A percentile compares a stretch with the other conserved stretches of the same genome.
phyloP scores from a whole-genome alignment of 2,329 filamentous ascomycete genomes.

The Arthrobotrys musiformis region DNA sequence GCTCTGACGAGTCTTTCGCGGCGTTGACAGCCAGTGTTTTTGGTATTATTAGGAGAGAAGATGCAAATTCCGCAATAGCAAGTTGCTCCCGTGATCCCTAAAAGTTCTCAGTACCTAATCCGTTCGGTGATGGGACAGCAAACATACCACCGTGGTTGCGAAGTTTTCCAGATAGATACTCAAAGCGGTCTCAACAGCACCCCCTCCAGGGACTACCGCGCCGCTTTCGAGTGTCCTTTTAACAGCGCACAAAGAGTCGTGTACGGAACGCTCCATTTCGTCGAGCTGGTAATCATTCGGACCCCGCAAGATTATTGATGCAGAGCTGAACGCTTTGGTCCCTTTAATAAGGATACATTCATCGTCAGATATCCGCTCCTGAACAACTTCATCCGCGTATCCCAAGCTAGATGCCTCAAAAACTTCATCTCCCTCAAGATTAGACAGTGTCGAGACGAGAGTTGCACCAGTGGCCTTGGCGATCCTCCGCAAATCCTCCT shows the following conservation, averaged over 20 bases:
- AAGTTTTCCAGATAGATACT: slow-evolving; percentile 99
- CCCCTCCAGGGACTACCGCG: slow-evolving; percentile 94
- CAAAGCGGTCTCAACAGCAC: slow-evolving; percentile 96
- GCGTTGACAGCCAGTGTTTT: slow-evolving; percentile 98
- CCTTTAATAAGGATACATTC: slow-evolving; percentile 98
- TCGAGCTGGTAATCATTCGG: slow-evolving; percentile 96
- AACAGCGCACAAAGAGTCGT: slow-evolving; percentile 95
- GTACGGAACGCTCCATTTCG: slow-evolving; percentile 98
- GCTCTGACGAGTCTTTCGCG: slow-evolving; percentile 93
- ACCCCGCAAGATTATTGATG: slow-evolving; percentile 94
- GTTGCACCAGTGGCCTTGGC: slow-evolving; percentile 95
- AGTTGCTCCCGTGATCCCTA: slow-evolving; percentile 92
- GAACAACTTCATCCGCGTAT: slow-evolving; percentile 92
- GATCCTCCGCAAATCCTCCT: slow-evolving; percentile 95
- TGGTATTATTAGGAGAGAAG: slow-evolving; percentile 91
- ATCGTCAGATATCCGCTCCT: slow-evolving; percentile 98
- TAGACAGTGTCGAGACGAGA: slow-evolving; percentile 89
- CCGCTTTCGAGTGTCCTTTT: slow-evolving; percentile 97
- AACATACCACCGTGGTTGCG: slow-evolving; percentile 85
- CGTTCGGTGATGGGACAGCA: too few relatives aligned
- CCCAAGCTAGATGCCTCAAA: slow-evolving; percentile 92
- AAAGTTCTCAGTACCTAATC: background rate
- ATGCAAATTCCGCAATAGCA: slow-evolving; percentile 96
- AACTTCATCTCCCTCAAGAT: slow-evolving; percentile 96
- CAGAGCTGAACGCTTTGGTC: slow-evolving; percentile 91